Evolutionary conservation across 805 yeast genomes (phyloP).

Genomic region (Blastobotrys parvus): DNA sequence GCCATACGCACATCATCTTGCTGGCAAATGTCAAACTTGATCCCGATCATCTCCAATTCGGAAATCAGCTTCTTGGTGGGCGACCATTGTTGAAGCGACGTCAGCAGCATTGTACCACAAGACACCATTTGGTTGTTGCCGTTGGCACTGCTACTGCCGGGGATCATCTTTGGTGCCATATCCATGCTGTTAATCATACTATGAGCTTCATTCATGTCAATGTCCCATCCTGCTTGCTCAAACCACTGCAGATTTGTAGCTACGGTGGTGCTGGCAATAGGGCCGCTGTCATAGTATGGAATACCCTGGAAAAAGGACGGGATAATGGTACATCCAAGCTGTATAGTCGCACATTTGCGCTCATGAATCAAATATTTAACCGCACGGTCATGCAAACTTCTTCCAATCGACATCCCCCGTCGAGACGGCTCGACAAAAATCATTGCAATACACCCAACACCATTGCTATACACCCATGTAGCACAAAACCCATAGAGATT

Average conservation of each 20-base stretch:
- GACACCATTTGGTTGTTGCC: not conserved
- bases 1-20: constrained; percentile 18
- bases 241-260: constrained; percentile 16
- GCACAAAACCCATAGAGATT: constrained; percentile 45
- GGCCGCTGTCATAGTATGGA: constrained; percentile 9
- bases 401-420: constrained; percentile 47
- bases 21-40: constrained; percentile 47
- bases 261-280: constrained; percentile 11
- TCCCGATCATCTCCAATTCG: constrained; percentile 49
- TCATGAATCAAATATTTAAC: constrained; percentile 41
- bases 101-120: constrained; percentile 30
- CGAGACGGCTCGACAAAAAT: constrained; percentile 46
- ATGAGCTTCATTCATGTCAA: constrained; percentile 10
- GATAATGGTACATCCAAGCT: constrained; percentile 36
- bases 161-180: not conserved
- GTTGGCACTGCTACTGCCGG: not conserved
- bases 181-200: constrained; percentile 1
- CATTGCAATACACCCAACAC: constrained; percentile 38
- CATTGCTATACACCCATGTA: constrained; percentile 41
- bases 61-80: constrained; percentile 47
- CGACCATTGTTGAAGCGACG: constrained; percentile 39
- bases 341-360: constrained; percentile 33
- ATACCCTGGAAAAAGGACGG: constrained; percentile 35
- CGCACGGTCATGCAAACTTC: constrained; percentile 45
- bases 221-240: constrained; percentile 19